Base-by-base conservation (phyloP, 75 land plant species). In the Sequoiadendron giganteum region DNA sequence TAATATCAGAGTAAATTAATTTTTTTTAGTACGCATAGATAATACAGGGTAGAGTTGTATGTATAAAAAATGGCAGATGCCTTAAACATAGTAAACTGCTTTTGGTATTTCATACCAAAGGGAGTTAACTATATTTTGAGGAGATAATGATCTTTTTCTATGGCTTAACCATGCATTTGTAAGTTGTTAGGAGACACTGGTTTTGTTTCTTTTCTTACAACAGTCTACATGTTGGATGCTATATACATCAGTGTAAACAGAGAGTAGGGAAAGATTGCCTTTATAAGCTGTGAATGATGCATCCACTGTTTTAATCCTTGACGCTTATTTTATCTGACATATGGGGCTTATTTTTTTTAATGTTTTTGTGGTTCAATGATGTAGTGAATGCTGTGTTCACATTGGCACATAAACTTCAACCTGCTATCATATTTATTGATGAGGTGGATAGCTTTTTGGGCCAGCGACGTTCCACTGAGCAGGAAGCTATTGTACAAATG, bases 361-460 rank as follows among this genome's bases (percentile, higher is more conserved):
- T 47, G 1, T 7, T 87, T 61, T 8, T 45, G 19, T 42, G n/a
- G 28, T 61, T 88, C 55, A 43, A 47, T 55, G 75, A 86, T 93
- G 90, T 93, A 98, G 99, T 98, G 77, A 92, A 96, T 87, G 99
- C 99, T 83, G 94, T 98, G 2, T 98, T 98, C 85, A 94, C 94
- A 77, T 88, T 98, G 88, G 99, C 99, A 28, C 88, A 97, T 85
- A 98, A 98, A 77, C 96, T 98, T 58, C 99, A 98, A 88, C 99
- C 99, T 82, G 94, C 99, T 56, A 98, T 98, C 32, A 97, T 98
- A 38, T 98, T 98, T 86, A 93, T 98, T 91, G 99, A 98, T 91
- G 99, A 98, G 90, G 99, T 97, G 21, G 99, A 98, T 87, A 98
- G 99, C 87, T 98, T 98, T 90, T 87, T 98, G 91, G 97, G 99